phyloP scores from a whole-genome alignment of 805 yeast species.

The Candida boidinii region DNA sequence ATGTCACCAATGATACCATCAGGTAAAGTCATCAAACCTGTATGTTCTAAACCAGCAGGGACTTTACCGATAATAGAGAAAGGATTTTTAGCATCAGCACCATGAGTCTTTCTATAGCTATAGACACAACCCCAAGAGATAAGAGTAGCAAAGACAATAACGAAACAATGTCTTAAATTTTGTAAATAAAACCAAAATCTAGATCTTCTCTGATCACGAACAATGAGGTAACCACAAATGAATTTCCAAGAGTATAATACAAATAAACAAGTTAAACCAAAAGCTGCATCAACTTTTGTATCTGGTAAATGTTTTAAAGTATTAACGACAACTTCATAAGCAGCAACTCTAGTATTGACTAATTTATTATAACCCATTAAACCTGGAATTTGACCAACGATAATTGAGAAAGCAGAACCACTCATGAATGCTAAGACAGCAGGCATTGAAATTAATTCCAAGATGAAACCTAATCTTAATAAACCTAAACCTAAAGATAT shows the following conservation, averaged over 20 bases:
- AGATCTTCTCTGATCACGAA: constrained; percentile 50
- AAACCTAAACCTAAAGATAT: constrained; percentile 79
- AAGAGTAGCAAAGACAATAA: constrained; percentile 73
- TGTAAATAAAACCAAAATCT: constrained; percentile 58
- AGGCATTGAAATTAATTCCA: constrained; percentile 84
- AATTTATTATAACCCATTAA: constrained; percentile 63
- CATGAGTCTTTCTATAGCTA: constrained; percentile 26
- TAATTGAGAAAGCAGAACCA: constrained; percentile 83
- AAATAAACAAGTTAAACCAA: constrained; percentile 70
- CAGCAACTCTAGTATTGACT: constrained; percentile 66
- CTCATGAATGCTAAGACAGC: constrained; percentile 94
- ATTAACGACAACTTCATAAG: constrained; percentile 63
- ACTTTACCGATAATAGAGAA: constrained; percentile 66
- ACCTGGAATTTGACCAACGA: constrained; percentile 79
- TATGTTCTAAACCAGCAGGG: constrained; percentile 74
- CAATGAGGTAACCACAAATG: constrained; percentile 50
- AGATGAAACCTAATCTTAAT: constrained; percentile 75
- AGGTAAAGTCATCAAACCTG: constrained; percentile 65
- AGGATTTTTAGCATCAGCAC: constrained; percentile 28
- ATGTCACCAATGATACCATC: constrained; percentile 46
- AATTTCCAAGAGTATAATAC: constrained; percentile 69
- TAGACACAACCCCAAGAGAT: constrained; percentile 68
- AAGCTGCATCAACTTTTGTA: constrained; percentile 77
- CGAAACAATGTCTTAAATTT: constrained; percentile 74
- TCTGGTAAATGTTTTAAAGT: constrained; percentile 63